These are phyloP conservation scores for Fusarium sp. DNA, from an alignment of 2,329 filamentous ascomycete genomes.

Conservation along the genomic window DNA sequence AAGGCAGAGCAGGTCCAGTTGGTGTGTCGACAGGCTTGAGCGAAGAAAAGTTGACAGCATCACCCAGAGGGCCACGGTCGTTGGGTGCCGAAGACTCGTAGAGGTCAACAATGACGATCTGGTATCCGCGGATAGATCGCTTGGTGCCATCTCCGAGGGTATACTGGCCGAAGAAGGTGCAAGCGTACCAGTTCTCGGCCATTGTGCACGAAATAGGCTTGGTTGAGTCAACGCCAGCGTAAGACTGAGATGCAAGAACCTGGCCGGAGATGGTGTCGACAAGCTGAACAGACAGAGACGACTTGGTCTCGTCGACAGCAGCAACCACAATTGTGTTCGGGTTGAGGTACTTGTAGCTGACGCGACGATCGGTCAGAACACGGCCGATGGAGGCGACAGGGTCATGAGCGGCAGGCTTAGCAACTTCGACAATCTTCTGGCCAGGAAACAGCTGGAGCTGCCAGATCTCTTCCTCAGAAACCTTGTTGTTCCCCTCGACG, in stretches of 20 bases:
- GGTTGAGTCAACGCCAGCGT: constrained; percentile 79
- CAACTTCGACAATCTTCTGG: constrained; percentile 77
- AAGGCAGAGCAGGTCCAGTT: constrained; percentile 72
- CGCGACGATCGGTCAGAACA: constrained; percentile 90
- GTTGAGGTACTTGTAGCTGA: constrained; percentile 97
- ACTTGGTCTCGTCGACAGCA: constrained; percentile 69
- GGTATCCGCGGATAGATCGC: constrained; percentile 82
- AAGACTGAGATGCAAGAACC: constrained; percentile 77
- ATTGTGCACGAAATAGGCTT: constrained; percentile 83
- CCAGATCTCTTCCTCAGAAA: constrained; percentile 72
- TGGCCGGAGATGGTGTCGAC: constrained; percentile 89
- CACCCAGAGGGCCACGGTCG: constrained; percentile 83
- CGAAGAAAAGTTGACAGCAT: constrained; percentile 81
- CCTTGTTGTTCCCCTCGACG: constrained; percentile 56
- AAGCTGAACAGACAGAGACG: constrained; percentile 79
- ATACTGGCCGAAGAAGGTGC: constrained; percentile 79
- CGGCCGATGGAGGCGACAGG: constrained; percentile 95
- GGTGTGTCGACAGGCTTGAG: constrained; percentile 73
- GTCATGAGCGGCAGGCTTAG: constrained; percentile 79
- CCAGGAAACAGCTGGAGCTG: constrained; percentile 75
- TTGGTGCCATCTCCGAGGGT: constrained; percentile 66
- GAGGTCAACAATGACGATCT: constrained; percentile 87
- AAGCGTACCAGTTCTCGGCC: constrained; percentile 96
- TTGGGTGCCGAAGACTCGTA: constrained; percentile 89
- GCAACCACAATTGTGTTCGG: constrained; percentile 85